Evolutionary conservation across 495 filamentous ascomycete genomes (phyloP).

Genomic region (Lophium mytilinum): DNA sequence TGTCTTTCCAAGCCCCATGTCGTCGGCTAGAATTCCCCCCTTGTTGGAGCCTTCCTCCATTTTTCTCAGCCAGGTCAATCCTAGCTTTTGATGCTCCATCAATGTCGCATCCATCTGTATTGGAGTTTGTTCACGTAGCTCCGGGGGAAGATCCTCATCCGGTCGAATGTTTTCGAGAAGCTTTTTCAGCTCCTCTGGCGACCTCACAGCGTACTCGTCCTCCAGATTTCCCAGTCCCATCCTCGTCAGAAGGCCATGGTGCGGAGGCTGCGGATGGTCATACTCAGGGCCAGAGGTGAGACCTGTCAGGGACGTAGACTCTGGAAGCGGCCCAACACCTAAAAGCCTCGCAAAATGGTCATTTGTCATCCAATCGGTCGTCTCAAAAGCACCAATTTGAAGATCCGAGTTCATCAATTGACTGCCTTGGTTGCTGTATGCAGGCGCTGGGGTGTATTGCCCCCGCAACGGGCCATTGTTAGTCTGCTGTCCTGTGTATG

Average conservation of each 20-base stretch:
- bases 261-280: no score
- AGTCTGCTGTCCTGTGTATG: background rate
- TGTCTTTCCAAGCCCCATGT: slow-evolving; percentile 96
- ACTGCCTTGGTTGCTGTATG: no score
- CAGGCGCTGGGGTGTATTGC: background rate
- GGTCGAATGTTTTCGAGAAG: slow-evolving; percentile 33
- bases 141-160: slow-evolving; percentile 31
- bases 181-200: background rate
- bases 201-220: background rate
- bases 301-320: no score
- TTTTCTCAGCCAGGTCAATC: slow-evolving; percentile 71
- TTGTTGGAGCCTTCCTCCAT: slow-evolving; percentile 72
- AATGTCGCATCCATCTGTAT: slow-evolving; percentile 59
- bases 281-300: no score
- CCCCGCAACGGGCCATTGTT: background rate
- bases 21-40: slow-evolving; percentile 81
- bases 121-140: slow-evolving; percentile 47
- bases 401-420: no score
- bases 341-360: no score
- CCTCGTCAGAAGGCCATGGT: no score
- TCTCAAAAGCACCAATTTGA: no score
- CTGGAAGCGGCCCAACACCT: no score
- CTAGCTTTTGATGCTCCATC: slow-evolving; percentile 78
- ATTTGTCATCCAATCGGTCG: no score
- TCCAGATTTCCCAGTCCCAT: no score